A percentile compares a stretch with the other conserved stretches of the same genome.
These are phyloP conservation scores for Cladobotryum protrusum DNA, from an alignment of 2,329 filamentous ascomycete genomes.

Conservation along the genomic window DNA sequence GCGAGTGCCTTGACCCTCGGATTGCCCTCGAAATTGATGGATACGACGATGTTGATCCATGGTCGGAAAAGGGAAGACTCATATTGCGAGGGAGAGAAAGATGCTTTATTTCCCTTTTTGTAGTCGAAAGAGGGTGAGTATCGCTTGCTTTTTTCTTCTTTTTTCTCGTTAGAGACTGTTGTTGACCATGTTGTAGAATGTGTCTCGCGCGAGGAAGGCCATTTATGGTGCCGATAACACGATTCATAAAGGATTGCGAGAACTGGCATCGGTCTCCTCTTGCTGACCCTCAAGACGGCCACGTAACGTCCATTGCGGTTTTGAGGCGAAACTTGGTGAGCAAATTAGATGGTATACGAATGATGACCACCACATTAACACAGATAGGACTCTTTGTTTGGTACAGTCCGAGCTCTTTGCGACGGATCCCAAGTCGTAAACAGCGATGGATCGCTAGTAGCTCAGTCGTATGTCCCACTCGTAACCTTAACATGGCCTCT, in stretches of 20 bases:
- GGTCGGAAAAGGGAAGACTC: constrained; percentile 53
- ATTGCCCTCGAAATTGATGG: constrained; percentile 63
- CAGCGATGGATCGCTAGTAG: constrained; percentile 47
- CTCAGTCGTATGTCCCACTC: constrained; percentile 38
- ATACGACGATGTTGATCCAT: constrained; percentile 55
- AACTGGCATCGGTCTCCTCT: constrained; percentile 60
- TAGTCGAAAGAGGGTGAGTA: constrained; percentile 59
- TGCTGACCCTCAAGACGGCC: constrained; percentile 61
- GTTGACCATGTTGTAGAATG: constrained; percentile 35
- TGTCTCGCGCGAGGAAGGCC: constrained; percentile 63
- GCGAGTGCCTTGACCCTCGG: constrained; percentile 62
- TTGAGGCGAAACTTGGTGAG: constrained; percentile 59
- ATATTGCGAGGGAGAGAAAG: constrained; percentile 60
- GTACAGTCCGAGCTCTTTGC: constrained; percentile 52
- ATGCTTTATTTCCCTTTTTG: constrained; percentile 66
- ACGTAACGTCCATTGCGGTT: constrained; percentile 66
- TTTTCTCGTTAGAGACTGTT: not conserved
- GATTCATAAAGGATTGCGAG: constrained; percentile 61
- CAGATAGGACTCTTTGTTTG: constrained; percentile 47
- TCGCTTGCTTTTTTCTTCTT: no score
- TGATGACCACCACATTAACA: constrained; percentile 3
- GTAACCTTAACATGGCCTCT: not conserved
- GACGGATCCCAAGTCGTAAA: constrained; percentile 46
- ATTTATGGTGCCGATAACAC: constrained; percentile 62
- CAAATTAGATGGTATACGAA: not conserved